Conservation (phyloP, 2,329 filamentous ascomycete species). For the Teratosphaeria nubilosa region DNA sequence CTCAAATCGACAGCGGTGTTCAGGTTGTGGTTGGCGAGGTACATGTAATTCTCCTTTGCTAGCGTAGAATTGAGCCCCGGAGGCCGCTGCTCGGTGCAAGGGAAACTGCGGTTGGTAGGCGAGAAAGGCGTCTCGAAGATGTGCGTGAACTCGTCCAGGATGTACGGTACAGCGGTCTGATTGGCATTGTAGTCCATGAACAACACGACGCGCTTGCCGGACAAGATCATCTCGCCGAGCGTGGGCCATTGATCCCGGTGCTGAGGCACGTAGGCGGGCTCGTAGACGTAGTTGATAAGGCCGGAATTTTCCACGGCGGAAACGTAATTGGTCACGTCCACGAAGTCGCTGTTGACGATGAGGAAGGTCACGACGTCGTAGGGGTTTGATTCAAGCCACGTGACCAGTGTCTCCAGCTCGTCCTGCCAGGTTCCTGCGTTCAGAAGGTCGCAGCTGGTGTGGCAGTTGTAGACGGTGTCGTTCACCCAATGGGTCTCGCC, state of each 20-base stretch:
- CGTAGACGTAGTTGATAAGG: conserved; percentile 62
- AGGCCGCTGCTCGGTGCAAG: conserved; percentile 69
- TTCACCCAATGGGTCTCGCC: conserved; percentile 50
- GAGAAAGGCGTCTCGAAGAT: conserved; percentile 90
- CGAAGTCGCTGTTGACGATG: conserved; percentile 73
- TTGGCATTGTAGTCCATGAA: conserved; percentile 82
- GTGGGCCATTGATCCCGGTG: conserved; percentile 71
- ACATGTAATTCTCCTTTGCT: conserved; percentile 50
- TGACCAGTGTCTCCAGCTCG: conserved; percentile 58
- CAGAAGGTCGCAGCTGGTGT: conserved; percentile 71
- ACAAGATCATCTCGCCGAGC: conserved; percentile 62
- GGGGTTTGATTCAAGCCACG: conserved; percentile 66
- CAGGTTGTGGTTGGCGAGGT: conserved; percentile 84
- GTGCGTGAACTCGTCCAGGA: conserved; percentile 78
- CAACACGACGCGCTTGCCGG: conserved; percentile 57
- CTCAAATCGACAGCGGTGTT: conserved; percentile 62
- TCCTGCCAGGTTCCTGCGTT: conserved; percentile 68
- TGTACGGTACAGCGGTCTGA: conserved; percentile 67
- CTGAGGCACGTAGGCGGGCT: conserved; percentile 62
- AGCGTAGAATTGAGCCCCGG: conserved; percentile 51
- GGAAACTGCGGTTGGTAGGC: conserved; percentile 57
- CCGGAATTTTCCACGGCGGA: conserved; percentile 61
- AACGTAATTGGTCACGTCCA: conserved; percentile 53
- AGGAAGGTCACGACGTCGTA: conserved; percentile 84
- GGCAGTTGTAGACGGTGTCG: conserved; percentile 64